These are phyloP conservation scores for Biscutella laevigata DNA, from an alignment of 441 rosid species.

Conservation along the genomic window DNA sequence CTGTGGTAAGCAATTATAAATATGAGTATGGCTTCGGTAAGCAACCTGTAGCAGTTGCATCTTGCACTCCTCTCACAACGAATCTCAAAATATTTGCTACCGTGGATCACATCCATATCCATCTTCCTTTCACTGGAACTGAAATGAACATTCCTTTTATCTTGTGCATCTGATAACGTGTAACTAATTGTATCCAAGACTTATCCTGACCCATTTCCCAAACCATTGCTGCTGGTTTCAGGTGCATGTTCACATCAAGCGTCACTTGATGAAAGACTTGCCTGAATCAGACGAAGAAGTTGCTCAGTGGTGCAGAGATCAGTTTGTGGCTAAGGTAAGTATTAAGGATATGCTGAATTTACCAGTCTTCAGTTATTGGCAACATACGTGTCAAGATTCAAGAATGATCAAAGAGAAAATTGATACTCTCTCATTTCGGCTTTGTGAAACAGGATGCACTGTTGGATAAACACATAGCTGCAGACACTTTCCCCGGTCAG, in stretches of 20 bases:
- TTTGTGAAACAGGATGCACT: constrained; percentile 48
- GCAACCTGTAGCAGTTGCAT: neutral
- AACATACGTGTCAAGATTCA: neutral
- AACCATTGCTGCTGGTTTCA: constrained; percentile 29
- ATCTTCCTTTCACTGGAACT: neutral
- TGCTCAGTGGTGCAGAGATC: constrained; percentile 97
- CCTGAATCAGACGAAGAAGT: constrained; percentile 84
- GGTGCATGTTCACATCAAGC: constrained; percentile 74
- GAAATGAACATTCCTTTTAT: too few species aligned
- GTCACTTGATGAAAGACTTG: constrained; percentile 75
- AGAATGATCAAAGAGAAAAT: neutral
- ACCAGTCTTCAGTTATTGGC: neutral
- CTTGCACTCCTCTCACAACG: neutral
- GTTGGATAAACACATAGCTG: constrained; percentile 74
- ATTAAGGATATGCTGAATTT: neutral
- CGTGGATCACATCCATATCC: neutral
- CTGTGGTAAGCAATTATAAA: constrained; percentile 60
- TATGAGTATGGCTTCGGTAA: neutral
- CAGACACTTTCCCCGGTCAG: constrained; percentile 66
- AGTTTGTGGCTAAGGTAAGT: constrained; percentile 72
- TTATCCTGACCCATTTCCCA: neutral
- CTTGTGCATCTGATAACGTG: too few species aligned
- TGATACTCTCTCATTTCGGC: constrained; percentile 4
- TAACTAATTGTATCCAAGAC: too few species aligned
- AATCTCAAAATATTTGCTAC: constrained; percentile 1